Evolutionary conservation across 306 rosid species (phyloP), one percentile per base, ranked within the genome.

Genomic region (Rosa lucieae): DNA sequence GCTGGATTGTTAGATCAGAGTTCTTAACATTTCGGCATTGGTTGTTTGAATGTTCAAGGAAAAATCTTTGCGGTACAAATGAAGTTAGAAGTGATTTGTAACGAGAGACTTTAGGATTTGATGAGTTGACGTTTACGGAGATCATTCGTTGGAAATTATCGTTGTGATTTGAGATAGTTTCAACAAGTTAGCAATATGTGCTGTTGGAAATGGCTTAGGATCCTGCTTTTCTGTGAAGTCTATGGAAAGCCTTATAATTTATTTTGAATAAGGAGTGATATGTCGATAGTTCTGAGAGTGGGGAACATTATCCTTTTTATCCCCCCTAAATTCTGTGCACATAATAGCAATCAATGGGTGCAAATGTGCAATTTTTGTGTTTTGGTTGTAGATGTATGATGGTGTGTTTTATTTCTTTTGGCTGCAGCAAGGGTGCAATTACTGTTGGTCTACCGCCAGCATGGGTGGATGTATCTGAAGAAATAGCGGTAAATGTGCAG

Each of bases 401-500:
- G 40, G 29, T 66, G 46, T 87, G 46, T 77, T 70, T 79, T 68
- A 32, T 49, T 77, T 79, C 21, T 67, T 39, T 39, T 67, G 72
- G 37, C 71, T 86, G 85, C 94, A 92, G 98, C 78, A 88, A 84
- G 85, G 97, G 89, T 80, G 83, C 84, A 61, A 80, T 89, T 68
- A 91, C 91, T 6, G 91, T 96, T 75, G 99, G 98, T 78, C 88
- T 95, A 67, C 98, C 99, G 39, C 99, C 99, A 6, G 96, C 98
- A 9, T 93, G 99, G 99, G 98, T 96, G 77, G 98, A 93, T 90
- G 81, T 93, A 21, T 96, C 98, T 20, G 99, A 96, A 88, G 99
- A 96, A 78, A 91, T 96, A 91, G 87, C 97, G 35, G 87, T 87
- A 71, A 83, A 90, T 67, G 94, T 96, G 81, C 99, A 96, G 79